A percentile compares a stretch with the other conserved stretches of the same genome.
Evolutionary conservation across 2,329 filamentous ascomycete genomes (phyloP).

Genomic region (Tolypocladium ovalisporum): DNA sequence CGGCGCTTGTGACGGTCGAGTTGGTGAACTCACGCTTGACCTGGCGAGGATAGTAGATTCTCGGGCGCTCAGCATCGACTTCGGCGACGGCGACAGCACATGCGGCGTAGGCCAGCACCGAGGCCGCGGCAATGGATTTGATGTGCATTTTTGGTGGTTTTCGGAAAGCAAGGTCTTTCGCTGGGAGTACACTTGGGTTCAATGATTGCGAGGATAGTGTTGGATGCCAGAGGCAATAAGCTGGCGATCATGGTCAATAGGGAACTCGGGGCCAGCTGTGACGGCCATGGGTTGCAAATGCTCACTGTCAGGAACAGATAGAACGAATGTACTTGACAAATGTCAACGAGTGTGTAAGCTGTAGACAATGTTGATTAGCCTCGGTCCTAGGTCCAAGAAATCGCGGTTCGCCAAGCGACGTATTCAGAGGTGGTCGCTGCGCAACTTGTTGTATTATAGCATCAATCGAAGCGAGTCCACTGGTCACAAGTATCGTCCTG

Average conservation of each 20-base stretch:
- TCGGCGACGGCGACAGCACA: slow-evolving; percentile 34
- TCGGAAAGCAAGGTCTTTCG: background rate
- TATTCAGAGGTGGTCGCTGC: background rate
- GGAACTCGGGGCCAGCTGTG: background rate
- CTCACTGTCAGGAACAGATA: slow-evolving; percentile 35
- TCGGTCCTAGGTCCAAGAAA: background rate
- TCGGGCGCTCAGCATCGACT: slow-evolving; percentile 31
- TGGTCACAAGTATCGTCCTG: background rate
- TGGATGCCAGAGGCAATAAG: slow-evolving; percentile 1
- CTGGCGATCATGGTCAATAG: slow-evolving; percentile 1
- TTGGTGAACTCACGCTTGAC: slow-evolving; percentile 41
- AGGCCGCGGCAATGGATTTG: slow-evolving; percentile 32
- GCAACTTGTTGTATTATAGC: background rate
- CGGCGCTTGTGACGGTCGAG: slow-evolving; percentile 23
- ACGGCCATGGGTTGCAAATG: background rate
- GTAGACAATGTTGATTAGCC: slow-evolving; percentile 4
- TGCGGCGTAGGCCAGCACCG: slow-evolving; percentile 30
- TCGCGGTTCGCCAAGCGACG: background rate
- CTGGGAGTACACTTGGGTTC: slow-evolving; percentile 1
- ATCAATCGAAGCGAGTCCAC: background rate
- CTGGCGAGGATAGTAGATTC: slow-evolving; percentile 47
- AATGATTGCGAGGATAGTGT: slow-evolving; percentile 8
- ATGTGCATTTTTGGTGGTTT: slow-evolving; percentile 34
- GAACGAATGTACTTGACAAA: slow-evolving; percentile 51
- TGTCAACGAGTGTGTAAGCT: slow-evolving; percentile 40